phyloP scores from a whole-genome alignment of 306 rosid genomes.

The Ormosia emarginata region DNA sequence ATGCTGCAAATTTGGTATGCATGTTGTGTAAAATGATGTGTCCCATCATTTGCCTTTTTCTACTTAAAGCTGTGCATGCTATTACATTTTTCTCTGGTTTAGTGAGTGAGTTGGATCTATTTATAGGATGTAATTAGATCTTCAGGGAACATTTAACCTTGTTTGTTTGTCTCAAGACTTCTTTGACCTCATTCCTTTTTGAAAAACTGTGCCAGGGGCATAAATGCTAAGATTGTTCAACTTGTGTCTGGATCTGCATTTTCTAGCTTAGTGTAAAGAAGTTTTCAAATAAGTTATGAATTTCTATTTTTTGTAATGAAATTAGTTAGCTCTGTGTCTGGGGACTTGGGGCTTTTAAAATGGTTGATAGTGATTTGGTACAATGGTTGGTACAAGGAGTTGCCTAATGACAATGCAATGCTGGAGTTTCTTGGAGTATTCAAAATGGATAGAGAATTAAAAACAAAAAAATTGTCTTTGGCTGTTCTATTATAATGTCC shows the following conservation, averaged over 20 bases:
- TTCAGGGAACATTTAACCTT: neutral
- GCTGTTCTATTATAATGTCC: neutral
- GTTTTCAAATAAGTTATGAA: neutral
- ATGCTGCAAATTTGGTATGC: slow-evolving; percentile 78
- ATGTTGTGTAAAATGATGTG: neutral
- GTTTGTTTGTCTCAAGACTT: neutral
- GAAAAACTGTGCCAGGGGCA: neutral
- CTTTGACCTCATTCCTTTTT: neutral
- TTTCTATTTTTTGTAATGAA: neutral
- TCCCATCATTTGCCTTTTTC: neutral
- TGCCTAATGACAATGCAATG: neutral
- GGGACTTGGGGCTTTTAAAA: neutral
- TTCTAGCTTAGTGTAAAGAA: neutral
- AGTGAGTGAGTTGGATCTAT: neutral
- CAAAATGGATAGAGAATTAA: neutral
- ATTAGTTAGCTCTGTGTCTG: neutral
- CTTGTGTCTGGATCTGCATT: neutral
- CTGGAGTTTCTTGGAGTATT: neutral
- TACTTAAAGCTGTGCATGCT: neutral
- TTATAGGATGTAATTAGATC: neutral
- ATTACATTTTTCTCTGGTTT: neutral
- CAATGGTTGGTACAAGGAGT: neutral
- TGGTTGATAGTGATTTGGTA: neutral
- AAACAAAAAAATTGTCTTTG: neutral
- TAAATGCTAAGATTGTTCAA: neutral